Conservation (phyloP, 768 basidiomycete species). For the Boletellus ananiceps region DNA sequence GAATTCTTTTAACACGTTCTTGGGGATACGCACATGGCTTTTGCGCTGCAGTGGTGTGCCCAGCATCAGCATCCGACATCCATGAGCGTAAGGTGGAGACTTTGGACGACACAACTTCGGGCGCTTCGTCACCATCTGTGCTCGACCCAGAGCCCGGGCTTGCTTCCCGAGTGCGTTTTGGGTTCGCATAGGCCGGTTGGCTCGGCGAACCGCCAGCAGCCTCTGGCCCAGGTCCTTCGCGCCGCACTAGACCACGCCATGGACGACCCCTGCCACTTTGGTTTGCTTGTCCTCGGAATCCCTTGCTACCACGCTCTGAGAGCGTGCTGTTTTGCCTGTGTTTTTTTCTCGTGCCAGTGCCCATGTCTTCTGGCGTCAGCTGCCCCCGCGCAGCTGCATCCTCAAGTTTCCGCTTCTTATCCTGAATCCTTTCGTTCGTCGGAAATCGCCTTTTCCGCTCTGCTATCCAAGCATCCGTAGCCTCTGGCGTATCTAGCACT, state of each 20-base stretch:
- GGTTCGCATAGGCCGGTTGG: not conserved
- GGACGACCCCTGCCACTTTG: conserved; percentile 33
- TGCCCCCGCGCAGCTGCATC: conserved; percentile 83
- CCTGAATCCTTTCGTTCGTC: conserved; percentile 58
- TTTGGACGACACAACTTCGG: conserved; percentile 61
- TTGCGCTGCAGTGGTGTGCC: conserved; percentile 4
- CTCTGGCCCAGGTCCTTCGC: not conserved
- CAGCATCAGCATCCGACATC: conserved; percentile 7
- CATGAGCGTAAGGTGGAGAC: conserved; percentile 7
- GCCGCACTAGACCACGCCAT: conserved; percentile 6
- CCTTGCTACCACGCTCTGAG: conserved; percentile 1
- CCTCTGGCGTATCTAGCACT: conserved; percentile 74
- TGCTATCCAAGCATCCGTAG: conserved; percentile 72
- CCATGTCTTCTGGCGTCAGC: conserved; percentile 45
- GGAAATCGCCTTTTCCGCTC: conserved; percentile 90
- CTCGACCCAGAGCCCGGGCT: conserved; percentile 21
- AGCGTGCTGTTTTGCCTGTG: conserved; percentile 26
- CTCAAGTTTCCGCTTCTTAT: conserved; percentile 75
- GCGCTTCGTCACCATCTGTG: conserved; percentile 41
- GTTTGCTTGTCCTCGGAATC: conserved; percentile 5
- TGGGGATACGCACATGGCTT: conserved; percentile 1
- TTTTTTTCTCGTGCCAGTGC: conserved; percentile 41
- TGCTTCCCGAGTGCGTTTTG: conserved; percentile 2
- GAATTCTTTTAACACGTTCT: conserved; percentile 20
- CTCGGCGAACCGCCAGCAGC: not conserved